phyloP scores from a whole-genome alignment of 129 eudicot genomes.

The Solidago caesia region DNA sequence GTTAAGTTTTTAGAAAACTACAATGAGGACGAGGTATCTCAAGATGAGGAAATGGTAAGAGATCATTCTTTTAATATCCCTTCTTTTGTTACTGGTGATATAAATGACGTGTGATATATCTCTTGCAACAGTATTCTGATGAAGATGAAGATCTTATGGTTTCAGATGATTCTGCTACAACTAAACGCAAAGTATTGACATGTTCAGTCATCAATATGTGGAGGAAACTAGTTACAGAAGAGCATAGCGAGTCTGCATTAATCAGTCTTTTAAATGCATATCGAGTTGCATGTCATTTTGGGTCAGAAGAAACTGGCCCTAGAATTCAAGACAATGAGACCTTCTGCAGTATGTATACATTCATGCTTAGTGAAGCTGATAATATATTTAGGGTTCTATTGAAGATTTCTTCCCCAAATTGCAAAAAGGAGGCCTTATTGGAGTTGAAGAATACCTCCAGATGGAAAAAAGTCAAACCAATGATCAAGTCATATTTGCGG shows the following conservation, averaged over 20 bases:
- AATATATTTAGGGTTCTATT: constrained; percentile 56
- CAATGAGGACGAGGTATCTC: constrained; percentile 37
- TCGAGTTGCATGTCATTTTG: constrained; percentile 89
- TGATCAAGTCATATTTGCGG: constrained; percentile 74
- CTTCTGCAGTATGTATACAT: constrained; percentile 53
- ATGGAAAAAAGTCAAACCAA: constrained; percentile 71
- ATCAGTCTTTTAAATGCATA: constrained; percentile 72
- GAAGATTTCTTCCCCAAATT: constrained; percentile 52
- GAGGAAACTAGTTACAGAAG: constrained; percentile 59
- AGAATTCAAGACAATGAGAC: constrained; percentile 56
- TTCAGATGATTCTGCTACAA: constrained; percentile 36
- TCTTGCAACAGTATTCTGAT: constrained; percentile 55
- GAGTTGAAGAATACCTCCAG: constrained; percentile 62
- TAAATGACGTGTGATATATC: background rate
- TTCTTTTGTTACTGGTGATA: background rate
- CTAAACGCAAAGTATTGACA: constrained; percentile 45
- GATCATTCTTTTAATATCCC: background rate
- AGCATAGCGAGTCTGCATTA: constrained; percentile 55
- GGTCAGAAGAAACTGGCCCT: constrained; percentile 57
- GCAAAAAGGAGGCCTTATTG: constrained; percentile 57
- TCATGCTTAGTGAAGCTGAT: constrained; percentile 77
- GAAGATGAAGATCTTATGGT: constrained; percentile 47
- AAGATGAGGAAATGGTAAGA: constrained; percentile 61
- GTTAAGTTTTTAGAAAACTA: constrained; percentile 54
- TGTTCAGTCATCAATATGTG: constrained; percentile 41